Evolutionary conservation across 306 rosid genomes (phyloP).

Genomic region (Malus asiatica): DNA sequence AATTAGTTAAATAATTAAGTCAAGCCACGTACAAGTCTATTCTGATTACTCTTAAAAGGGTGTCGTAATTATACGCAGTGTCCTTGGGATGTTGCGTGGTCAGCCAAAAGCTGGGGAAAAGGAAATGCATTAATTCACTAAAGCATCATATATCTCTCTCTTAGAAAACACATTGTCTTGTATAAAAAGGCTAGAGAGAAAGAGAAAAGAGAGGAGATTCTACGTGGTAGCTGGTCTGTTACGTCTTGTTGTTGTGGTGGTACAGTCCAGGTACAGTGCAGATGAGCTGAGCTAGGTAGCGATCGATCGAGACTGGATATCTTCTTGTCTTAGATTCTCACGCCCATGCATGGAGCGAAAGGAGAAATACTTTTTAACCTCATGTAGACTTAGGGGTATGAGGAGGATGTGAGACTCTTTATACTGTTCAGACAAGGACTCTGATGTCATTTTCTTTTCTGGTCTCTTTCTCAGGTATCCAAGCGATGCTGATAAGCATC

Average conservation of each 20-base stretch:
- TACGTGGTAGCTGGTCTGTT: neutral
- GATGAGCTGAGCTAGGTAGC: neutral
- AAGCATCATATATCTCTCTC: neutral
- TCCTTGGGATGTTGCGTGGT: slow-evolving; percentile 31
- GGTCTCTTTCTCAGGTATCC: slow-evolving; percentile 93
- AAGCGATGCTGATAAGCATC: slow-evolving; percentile 96
- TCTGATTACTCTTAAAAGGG: slow-evolving; percentile 12
- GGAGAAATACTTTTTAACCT: slow-evolving; percentile 21
- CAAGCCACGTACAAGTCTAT: neutral
- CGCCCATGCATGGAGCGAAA: slow-evolving; percentile 51
- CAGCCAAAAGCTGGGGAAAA: slow-evolving; percentile 33
- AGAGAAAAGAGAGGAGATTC: neutral
- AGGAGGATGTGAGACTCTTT: slow-evolving; percentile 42
- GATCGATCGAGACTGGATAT: slow-evolving; percentile 11
- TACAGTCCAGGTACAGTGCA: neutral
- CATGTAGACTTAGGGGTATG: slow-evolving; percentile 23
- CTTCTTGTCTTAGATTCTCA: slow-evolving; percentile 52
- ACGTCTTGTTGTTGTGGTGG: neutral
- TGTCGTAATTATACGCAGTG: slow-evolving; percentile 33
- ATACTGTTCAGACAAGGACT: slow-evolving; percentile 39
- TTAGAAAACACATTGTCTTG: slow-evolving; percentile 6
- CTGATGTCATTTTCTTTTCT: slow-evolving; percentile 59
- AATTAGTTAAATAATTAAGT: neutral
- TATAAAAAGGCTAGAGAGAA: neutral
- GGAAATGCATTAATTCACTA: slow-evolving; percentile 15